Base-by-base conservation (phyloP, 257 asterid genomes). In the Nicotiana tabacum region DNA sequence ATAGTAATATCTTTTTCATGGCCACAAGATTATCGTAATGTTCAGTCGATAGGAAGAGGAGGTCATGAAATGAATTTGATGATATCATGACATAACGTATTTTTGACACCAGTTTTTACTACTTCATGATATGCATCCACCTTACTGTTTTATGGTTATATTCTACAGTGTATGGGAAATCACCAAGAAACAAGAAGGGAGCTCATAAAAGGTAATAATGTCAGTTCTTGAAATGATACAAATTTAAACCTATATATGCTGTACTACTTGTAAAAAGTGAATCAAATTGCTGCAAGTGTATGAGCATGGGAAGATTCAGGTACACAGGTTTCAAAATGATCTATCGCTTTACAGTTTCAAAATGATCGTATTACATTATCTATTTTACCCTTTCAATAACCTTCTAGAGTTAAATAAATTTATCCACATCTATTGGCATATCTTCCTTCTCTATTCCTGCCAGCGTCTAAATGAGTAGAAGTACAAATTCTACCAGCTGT, bases 141-240 rank as follows among this genome's bases (percentile, higher is more conserved):
- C 46, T 48, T 77, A 29, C 13, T 32, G 9, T 10, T 62, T 66
- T 61, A 15, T 65, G 57, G 4, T 5, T 27, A 17, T 57, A 13
- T 29, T 18, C 70, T 62, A 3, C 77, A 84, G 83, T 24, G 43
- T 58, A 66, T 83, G 82, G 83, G 83, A 5, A 55, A 35, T 15
- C 56, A 84, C 29, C 78, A 77, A 48, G 77, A 53, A 24, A 64
- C 80, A 21, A 84, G 64, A 61, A 60, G 62, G 83, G 77, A 35
- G 30, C 57, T 84, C 39, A 32, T 84, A 24, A 33, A 56, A 80
- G 77, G 86, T 84, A 83, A 39, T 43, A 8, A 16, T 33, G 13
- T 1, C 24, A 6, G 79, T 46, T 46, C 13, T 43, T 43, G 35
- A 70, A 21, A 70, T 70, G 60, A 46, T 43, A 37, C 46, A n/a